Base-by-base conservation (phyloP, 2,329 filamentous ascomycete genomes). In the Neonectria neomacrospora region DNA sequence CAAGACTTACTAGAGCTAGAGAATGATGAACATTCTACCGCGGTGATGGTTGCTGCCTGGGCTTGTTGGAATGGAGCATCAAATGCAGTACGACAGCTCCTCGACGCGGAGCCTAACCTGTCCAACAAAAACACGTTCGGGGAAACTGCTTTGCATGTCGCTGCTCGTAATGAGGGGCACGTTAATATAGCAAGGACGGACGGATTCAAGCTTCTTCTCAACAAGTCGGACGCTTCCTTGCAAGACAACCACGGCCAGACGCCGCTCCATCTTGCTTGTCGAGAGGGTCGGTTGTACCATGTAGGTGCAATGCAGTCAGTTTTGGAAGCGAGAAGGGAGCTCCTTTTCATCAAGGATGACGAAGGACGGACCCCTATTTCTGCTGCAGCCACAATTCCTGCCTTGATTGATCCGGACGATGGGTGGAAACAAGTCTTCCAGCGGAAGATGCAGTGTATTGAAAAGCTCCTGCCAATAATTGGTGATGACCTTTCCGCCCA, bases 1-100 rank as follows among this genome's bases (percentile, higher is more conserved):
- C 34, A 45, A n/a, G 28, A 23, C 20, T 45, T 45, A 11, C 41
- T 45, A 18, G 20, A 45, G 18, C 18, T 16, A 7, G 23, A 26
- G 37, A 55, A 20, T 10, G 16, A 4, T 10, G 14, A 26, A 18
- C n/a, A 23, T 32, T 18, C 41, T 22, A 55, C 18, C 10, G 34
- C 37, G 14, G n/a, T 58, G 34, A 41, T 32, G n/a, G 37, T 26
- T 6, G 55, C 55, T 18, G 55, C 20, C 2, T 51, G 47, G 55
- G 23, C 55, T 23, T 32, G 34, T 12, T 58, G 34, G 45, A 58
- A 58, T 20, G 47, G 45, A 18, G 45, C 32, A 37, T 32, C 45
- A 3, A 26, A 44, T 12, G 18, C 23, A 16, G 37, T 57, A 11
- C 44, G 44, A 12, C 18, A 32, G 14, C 54, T 57, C 23, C 44